Base-by-base conservation (phyloP, 2,329 filamentous ascomycete genomes). In the Aspergillus hortae region DNA sequence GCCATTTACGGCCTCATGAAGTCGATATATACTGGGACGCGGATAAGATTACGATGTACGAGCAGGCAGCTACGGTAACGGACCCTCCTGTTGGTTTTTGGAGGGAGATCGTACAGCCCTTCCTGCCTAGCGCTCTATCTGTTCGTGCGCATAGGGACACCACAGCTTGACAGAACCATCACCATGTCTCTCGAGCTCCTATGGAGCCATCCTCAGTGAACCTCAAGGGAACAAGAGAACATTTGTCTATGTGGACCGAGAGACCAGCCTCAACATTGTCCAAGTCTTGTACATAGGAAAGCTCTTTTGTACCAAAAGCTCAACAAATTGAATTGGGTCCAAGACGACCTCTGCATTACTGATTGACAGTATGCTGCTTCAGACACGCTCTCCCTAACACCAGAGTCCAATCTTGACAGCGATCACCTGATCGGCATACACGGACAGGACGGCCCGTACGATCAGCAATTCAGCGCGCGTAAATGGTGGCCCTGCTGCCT, bases 371-470 rank as follows among this genome's bases (percentile, higher is more conserved):
- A 19, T 19, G 19, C 19, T 3, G 19, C 19, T 19, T 6, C 23
- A 23, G 23, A 23, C 23, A 23, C 23, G 6, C 6, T 6, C 23
- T 6, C 23, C 23, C 23, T 4, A 6, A 23, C 23, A 23, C 4
- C 6, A 23, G 23, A 6, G 23, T 23, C 4, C 33, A 7, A 35
- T 12, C 33, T n/a, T 12, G 33, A 12, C 33, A 11, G 53, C 55
- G 55, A 53, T 56, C 55, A 57, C 53, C 35, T 57, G 55, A 54
- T 17, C 55, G 53, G 53, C 15, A 38, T 6, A 32, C 40, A 15
- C 15, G 44, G 15, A 9, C 44, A 11, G 30, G 33, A 36, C 7
- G 33, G 44, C 9, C 44, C 30, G 33, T 19, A 15, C 15, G 30
- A 15, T 33, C 17, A n/a, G n/a, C 5, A n/a, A 7, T 15, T 35